Conservation (phyloP, 768 basidiomycete species). For the Russula sp. region DNA sequence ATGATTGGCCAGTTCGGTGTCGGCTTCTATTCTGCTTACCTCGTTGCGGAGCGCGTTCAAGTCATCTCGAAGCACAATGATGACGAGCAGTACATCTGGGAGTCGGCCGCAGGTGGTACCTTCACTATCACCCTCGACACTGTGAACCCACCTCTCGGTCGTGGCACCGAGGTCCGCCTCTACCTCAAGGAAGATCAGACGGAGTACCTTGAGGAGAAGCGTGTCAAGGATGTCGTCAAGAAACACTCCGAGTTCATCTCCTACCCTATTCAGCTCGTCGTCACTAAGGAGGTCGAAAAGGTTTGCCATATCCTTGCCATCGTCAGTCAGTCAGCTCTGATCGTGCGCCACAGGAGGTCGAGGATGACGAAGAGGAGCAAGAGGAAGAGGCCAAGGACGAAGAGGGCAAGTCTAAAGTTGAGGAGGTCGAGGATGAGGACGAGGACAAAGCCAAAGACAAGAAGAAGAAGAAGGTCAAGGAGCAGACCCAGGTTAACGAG, state of each 20-base stretch:
- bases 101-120: slow-evolving; percentile 98
- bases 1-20: slow-evolving; percentile 99
- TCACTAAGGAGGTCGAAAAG: slow-evolving; percentile 99
- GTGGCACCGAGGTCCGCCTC: slow-evolving; percentile 89
- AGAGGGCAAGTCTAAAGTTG: slow-evolving; percentile 69
- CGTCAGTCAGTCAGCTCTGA: slow-evolving; percentile 5
- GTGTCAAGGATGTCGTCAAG: slow-evolving; percentile 99
- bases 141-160: slow-evolving; percentile 82
- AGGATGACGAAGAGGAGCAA: slow-evolving; percentile 46
- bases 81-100: slow-evolving; percentile 99
- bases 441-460: slow-evolving; percentile 74
- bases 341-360: slow-evolving; percentile 60
- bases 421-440: slow-evolving; percentile 62
- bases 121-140: slow-evolving; percentile 97
- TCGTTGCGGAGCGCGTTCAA: slow-evolving; percentile 97
- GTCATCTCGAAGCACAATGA: slow-evolving; percentile 99
- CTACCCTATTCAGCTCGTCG: slow-evolving; percentile 97
- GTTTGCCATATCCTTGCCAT: slow-evolving; percentile 39
- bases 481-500: slow-evolving; percentile 80
- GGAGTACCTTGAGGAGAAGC: slow-evolving; percentile 99
- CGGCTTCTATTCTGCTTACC: slow-evolving; percentile 99
- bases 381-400: slow-evolving; percentile 59
- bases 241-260: slow-evolving; percentile 99
- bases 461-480: slow-evolving; percentile 93
- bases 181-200: slow-evolving; percentile 98